These are phyloP conservation scores for Macrotyloma uniflorum DNA, from an alignment of 306 rosid genomes.

Conservation along the genomic window DNA sequence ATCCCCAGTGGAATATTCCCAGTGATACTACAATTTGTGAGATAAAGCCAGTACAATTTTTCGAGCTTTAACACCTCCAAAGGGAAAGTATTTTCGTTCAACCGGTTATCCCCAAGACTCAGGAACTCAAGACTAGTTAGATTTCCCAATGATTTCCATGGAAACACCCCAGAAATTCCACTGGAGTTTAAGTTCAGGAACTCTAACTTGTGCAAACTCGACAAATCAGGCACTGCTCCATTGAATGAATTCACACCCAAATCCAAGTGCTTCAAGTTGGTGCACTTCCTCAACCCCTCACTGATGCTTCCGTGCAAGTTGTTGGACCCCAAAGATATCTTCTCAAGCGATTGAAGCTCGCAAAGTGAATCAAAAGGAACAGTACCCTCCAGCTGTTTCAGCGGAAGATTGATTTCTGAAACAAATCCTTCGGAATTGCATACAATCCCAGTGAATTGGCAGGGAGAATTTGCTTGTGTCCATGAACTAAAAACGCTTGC, in stretches of 20 bases:
- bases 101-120: constrained; percentile 77
- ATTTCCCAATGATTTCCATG: constrained; percentile 81
- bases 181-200: constrained; percentile 60
- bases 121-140: constrained; percentile 57
- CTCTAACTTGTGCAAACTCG: constrained; percentile 49
- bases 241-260: constrained; percentile 66
- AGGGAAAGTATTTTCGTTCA: constrained; percentile 57
- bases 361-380: constrained; percentile 72
- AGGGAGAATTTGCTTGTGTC: constrained; percentile 40
- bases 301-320: constrained; percentile 51
- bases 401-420: constrained; percentile 63
- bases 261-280: constrained; percentile 62
- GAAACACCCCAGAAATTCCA: constrained; percentile 75
- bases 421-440: constrained; percentile 64
- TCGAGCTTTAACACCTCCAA: constrained; percentile 62
- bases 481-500: constrained; percentile 57
- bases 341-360: constrained; percentile 54
- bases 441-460: constrained; percentile 62
- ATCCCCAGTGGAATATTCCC: constrained; percentile 68
- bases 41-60: constrained; percentile 76
- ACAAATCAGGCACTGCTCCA: constrained; percentile 71
- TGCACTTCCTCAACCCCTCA: constrained; percentile 63
- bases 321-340: constrained; percentile 58
- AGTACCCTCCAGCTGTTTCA: constrained; percentile 52
- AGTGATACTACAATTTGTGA: constrained; percentile 64